phyloP scores from a whole-genome alignment of 2,329 filamentous ascomycete species.

The Exserohilum rostratum region DNA sequence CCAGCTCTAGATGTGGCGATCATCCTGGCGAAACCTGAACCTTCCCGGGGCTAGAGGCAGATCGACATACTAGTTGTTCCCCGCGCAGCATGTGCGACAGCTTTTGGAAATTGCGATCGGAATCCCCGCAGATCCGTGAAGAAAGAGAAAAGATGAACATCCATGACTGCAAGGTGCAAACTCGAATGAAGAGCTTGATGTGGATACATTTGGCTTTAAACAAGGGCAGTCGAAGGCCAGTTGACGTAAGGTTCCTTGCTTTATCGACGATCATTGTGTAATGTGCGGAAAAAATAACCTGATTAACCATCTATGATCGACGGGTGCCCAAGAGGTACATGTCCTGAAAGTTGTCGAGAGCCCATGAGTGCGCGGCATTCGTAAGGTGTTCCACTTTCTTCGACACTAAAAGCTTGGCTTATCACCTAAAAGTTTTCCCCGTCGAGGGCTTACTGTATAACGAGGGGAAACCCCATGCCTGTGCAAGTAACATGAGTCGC shows the following conservation, averaged over 20 bases:
- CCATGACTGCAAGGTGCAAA: not conserved
- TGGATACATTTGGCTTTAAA: not conserved
- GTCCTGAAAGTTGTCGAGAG: not conserved
- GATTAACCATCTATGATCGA: not conserved
- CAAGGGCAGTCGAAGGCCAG: not conserved
- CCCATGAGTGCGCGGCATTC: constrained; percentile 6
- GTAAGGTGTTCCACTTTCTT: constrained; percentile 12
- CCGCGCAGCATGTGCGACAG: not conserved
- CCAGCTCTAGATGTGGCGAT: constrained; percentile 3
- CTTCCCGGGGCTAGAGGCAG: constrained; percentile 7
- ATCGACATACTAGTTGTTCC: constrained; percentile 9
- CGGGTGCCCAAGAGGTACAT: not conserved
- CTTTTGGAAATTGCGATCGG: constrained; percentile 1
- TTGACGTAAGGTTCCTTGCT: not conserved
- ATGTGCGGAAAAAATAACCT: constrained; percentile 1
- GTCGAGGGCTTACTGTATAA: not conserved
- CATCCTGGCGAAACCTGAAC: constrained; percentile 4
- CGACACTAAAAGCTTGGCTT: constrained; percentile 13
- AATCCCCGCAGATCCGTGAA: constrained; percentile 5
- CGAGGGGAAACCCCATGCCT: not conserved
- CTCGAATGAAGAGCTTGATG: not conserved
- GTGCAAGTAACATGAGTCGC: not conserved
- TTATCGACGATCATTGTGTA: not conserved
- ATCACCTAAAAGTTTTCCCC: not conserved
- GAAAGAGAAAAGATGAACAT: not conserved